Evolutionary conservation across 257 asterid genomes (phyloP).

Genomic region (Plantago elongata): DNA sequence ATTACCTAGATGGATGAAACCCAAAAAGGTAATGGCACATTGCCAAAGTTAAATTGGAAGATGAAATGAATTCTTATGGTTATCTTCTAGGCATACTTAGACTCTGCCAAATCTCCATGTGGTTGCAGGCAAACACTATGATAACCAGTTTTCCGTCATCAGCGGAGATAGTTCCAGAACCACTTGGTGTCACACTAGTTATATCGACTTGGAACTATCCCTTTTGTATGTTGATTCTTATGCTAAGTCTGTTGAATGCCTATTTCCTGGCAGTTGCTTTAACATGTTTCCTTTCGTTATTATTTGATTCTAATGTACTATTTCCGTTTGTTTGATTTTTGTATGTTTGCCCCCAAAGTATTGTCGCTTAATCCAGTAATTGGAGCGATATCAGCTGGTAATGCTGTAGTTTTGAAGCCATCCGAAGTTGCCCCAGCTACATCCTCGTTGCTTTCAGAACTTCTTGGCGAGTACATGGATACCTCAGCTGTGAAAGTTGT

Average conservation of each 20-base stretch:
- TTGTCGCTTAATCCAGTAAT: constrained; percentile 71
- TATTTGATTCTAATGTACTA: neutral
- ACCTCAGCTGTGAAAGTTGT: constrained; percentile 65
- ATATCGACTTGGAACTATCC: constrained; percentile 97
- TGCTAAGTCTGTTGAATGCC: neutral
- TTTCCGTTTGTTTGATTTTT: neutral
- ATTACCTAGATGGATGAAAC: constrained; percentile 69
- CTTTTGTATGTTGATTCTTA: constrained; percentile 46
- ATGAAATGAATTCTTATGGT: neutral
- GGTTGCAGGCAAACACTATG: constrained; percentile 62
- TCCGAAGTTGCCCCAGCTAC: constrained; percentile 58
- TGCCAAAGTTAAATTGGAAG: too few relatives aligned
- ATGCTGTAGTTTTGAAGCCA: constrained; percentile 74
- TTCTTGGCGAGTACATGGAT: constrained; percentile 63
- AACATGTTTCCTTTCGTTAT: neutral
- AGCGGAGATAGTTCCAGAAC: constrained; percentile 80
- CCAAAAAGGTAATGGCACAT: constrained; percentile 56
- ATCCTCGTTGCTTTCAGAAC: constrained; percentile 53
- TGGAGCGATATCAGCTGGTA: constrained; percentile 96
- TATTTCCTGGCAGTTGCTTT: neutral
- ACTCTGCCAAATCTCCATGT: constrained; percentile 2
- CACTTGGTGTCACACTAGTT: constrained; percentile 69
- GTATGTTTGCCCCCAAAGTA: constrained; percentile 21
- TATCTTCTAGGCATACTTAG: neutral
- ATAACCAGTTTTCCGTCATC: constrained; percentile 69